Conservation (phyloP, 148 eudicot genomes). For the Rhododendron vialii region DNA sequence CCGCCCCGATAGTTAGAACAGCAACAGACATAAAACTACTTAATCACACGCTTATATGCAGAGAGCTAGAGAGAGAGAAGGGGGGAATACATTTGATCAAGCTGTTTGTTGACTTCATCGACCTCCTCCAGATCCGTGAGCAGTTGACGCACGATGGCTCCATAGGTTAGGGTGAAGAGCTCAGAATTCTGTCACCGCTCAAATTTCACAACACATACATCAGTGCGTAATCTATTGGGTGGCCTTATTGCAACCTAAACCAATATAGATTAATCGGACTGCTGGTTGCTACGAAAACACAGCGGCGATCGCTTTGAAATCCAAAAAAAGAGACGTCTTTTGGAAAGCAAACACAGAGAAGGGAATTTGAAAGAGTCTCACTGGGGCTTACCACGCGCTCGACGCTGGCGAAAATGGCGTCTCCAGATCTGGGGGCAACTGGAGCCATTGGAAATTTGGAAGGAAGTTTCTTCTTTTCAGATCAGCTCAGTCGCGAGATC, state of each 20-base stretch:
- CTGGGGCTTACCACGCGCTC: conserved; percentile 35
- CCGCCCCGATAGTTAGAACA: neutral
- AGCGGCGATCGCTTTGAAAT: neutral
- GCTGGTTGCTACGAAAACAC: neutral
- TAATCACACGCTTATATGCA: no score
- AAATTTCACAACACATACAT: neutral
- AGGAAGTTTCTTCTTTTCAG: neutral
- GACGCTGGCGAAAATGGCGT: conserved; percentile 45
- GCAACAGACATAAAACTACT: neutral
- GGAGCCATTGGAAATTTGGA: conserved; percentile 31
- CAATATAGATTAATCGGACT: neutral
- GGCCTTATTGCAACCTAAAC: neutral
- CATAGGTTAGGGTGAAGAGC: conserved; percentile 88
- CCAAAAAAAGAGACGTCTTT: neutral
- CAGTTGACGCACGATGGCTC: conserved; percentile 95
- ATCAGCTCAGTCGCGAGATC: neutral
- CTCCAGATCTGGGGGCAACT: conserved; percentile 47
- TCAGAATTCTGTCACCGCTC: conserved; percentile 60
- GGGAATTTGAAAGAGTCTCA: neutral
- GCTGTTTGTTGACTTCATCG: conserved; percentile 96
- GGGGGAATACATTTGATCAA: conserved; percentile 45
- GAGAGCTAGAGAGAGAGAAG: neutral
- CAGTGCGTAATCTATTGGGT: neutral
- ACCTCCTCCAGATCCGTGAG: conserved; percentile 96
- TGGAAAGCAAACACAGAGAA: neutral